A percentile compares a stretch with the other conserved stretches of the same genome.
Evolutionary conservation across 495 filamentous ascomycete genomes (phyloP).

Genomic region (Oidiodendron maius): DNA sequence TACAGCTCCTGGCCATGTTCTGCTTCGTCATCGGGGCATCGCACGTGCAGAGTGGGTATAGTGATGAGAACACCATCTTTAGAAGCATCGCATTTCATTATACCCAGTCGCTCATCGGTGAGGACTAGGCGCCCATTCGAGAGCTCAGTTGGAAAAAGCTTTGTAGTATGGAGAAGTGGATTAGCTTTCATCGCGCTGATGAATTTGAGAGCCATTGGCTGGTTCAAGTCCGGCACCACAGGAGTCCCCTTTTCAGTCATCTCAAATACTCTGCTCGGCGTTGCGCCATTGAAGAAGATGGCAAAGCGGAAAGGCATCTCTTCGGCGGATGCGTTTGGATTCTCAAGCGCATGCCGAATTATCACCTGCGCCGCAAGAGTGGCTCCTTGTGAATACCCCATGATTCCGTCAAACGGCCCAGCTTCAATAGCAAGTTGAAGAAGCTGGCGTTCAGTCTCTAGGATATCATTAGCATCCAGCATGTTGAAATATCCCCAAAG

Average conservation of each 20-base stretch:
- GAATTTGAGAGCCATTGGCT: too few species aligned
- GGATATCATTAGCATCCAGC: background rate
- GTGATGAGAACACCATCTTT: background rate
- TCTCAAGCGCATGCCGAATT: background rate
- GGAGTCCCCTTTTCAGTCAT: background rate
- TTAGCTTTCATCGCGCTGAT: too few species aligned
- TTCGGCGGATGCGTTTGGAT: background rate
- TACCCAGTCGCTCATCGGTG: background rate
- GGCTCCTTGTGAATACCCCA: conserved; percentile 14
- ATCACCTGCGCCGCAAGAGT: conserved; percentile 3
- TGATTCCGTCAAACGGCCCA: conserved; percentile 14
- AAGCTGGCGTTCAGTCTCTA: background rate
- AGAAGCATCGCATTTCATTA: conserved; percentile 1
- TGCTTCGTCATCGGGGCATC: conserved; percentile 1
- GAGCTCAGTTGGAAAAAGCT: background rate
- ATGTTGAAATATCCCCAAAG: conserved; percentile 5
- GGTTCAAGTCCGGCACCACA: too few species aligned
- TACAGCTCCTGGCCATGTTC: conserved; percentile 2
- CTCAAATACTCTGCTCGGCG: background rate
- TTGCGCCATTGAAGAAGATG: conserved; percentile 6
- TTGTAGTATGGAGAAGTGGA: too few species aligned
- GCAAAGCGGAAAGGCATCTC: conserved; percentile 5
- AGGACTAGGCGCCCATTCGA: conserved; percentile 2
- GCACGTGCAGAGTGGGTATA: conserved; percentile 3
- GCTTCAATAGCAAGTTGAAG: conserved; percentile 13